Base-by-base conservation (phyloP, 2,329 filamentous ascomycete species). In the Fusarium tanahbumbuense region DNA sequence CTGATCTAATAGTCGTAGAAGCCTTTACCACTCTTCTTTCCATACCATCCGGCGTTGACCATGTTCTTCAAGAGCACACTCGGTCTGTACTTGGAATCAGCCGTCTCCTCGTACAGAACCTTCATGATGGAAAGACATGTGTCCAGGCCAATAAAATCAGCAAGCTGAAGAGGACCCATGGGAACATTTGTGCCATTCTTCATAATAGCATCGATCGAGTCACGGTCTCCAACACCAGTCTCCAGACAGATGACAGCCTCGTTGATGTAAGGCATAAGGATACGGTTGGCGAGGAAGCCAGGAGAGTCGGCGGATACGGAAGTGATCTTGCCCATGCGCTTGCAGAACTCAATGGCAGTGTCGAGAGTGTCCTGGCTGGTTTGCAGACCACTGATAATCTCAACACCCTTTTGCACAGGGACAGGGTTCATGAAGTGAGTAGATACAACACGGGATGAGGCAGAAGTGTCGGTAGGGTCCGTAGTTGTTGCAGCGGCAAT, bases 401-500 rank as follows among this genome's bases (percentile, higher is more conserved):
- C 96, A 8, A 99, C 96, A 55, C 96, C 96, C 81, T 97, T 97
- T 79, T 98, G 96, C 32, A 99, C 84, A 4, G 96, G 96, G 0
- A 99, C 96, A 0, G 96, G 96, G 85, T 99, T 99, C 96, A 99
- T 99, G 82, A 99, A 99, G 81, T 99, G 96, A 18, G 96, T 98
- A 54, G 93, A 93, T 58, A 99, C 89, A 12, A 99, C 96, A 49
- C 96, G 91, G 8, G 93, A 95, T 45, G 93, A 92, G 42, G 91
- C 92, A 45, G 90, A 91, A 25, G 93, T 90, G 76, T 97, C 92
- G 20, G 84, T 95, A 1, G 93, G 91, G 77, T 97, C 89, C 59
- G 85, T 85, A 27, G 90, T 92, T 1, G 95, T 95, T 12, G 94
- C 89, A 6, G 96, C 94, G 22, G 96, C 96, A 76, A 99, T 98